phyloP scores from a whole-genome alignment of 208 protist genomes.

The Borovskyia barvae region DNA sequence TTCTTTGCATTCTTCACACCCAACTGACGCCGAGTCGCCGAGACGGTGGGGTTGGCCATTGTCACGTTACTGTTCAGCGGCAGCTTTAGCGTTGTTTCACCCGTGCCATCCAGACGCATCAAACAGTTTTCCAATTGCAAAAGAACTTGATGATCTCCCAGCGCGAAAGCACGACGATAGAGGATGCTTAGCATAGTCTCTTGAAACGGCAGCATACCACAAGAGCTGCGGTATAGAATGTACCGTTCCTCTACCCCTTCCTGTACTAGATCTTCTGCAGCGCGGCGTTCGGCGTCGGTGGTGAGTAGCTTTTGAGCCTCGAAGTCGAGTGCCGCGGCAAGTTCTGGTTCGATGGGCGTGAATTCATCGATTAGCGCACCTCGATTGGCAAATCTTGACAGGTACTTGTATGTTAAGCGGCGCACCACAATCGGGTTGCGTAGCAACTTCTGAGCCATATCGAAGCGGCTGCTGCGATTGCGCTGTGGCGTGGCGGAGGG shows the following conservation, averaged over 20 bases:
- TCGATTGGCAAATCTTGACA: slow-evolving; percentile 30
- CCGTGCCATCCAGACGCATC: slow-evolving; percentile 35
- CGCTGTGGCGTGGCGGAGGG: background rate
- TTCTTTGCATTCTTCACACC: slow-evolving; percentile 10
- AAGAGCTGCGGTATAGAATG: slow-evolving; percentile 54
- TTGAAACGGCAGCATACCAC: slow-evolving; percentile 57
- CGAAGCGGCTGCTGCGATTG: background rate
- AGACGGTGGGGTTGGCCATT: slow-evolving; percentile 10
- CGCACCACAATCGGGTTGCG: slow-evolving; percentile 26
- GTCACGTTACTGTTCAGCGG: slow-evolving; percentile 16
- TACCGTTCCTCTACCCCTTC: slow-evolving; percentile 83
- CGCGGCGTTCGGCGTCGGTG: slow-evolving; percentile 19
- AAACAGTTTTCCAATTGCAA: slow-evolving; percentile 80
- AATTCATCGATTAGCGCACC: slow-evolving; percentile 31
- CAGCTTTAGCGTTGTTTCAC: slow-evolving; percentile 24
- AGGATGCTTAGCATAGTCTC: slow-evolving; percentile 77
- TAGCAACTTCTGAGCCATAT: slow-evolving; percentile 35
- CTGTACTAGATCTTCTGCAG: slow-evolving; percentile 36
- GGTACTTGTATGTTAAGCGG: slow-evolving; percentile 30
- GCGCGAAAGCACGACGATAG: slow-evolving; percentile 61
- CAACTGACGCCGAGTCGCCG: background rate
- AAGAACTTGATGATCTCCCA: slow-evolving; percentile 54
- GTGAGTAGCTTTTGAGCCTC: slow-evolving; percentile 11
- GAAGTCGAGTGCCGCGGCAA: slow-evolving; percentile 6
- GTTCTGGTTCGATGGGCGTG: slow-evolving; percentile 4